Base-by-base conservation (phyloP, 2,329 filamentous ascomycete species). In the Paraconiothyrium brasiliense region DNA sequence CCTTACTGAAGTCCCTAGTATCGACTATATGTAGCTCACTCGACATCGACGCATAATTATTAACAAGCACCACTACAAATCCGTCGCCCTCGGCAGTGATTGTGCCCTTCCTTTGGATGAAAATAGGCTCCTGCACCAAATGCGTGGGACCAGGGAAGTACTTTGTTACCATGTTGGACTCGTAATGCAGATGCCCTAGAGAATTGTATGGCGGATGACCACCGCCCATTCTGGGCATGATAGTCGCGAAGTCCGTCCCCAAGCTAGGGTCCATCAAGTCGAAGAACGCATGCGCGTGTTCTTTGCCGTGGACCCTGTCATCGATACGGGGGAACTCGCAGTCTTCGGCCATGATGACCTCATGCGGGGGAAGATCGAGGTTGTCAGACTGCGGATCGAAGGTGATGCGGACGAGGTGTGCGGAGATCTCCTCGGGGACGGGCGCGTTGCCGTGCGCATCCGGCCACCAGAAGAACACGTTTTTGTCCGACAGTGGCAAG, bases 71-170 rank as follows among this genome's bases (percentile, higher is more conserved):
- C 49, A 81, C 75, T 27, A 84, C 66, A 62, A 82, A 85, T 1
- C 84, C 84, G 61, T 85, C 82, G 0, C 82, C 83, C 64, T 86
- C 83, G 1, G 59, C 71, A 1, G 75, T 77, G 35, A 75, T 74
- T 2, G 77, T 72, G 32, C 51, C 46, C 14, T 37, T 37, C 0
- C 68, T 68, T 20, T 75, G 71, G 27, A 85, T 80, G 61, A 86
- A 86, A 0, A 83, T 79, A 0, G 84, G 84, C 66, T 86, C 84
- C 65, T 85, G 83, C 60, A 84, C 81, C 1, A 60, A 34, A 22
- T 59, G 54, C 1, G 79, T 83, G 4, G 73, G 76, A 0, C 83
- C 82, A 0, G 82, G 77, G 59, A 80, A 84, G 66, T 78, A 85
- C 11, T 81, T 76, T 41, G 83, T 77, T 32, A 79, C 75, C 1